Conservation (phyloP, 805 yeast species). For the Groenewaldozyma salmanticensis region DNA sequence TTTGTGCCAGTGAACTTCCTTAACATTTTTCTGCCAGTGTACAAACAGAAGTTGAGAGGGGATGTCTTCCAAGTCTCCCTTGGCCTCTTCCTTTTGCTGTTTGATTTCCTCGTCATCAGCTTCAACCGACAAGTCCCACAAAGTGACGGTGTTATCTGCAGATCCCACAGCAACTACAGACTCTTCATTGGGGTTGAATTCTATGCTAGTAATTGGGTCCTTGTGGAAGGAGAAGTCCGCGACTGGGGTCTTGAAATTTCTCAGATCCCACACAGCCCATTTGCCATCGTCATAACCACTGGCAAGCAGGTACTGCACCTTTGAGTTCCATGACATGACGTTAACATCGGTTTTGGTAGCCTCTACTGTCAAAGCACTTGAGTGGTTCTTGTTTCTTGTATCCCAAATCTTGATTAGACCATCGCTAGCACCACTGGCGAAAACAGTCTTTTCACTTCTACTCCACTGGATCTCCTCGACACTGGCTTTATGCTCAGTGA, state of each 20-base stretch:
- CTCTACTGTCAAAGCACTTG: conserved; percentile 75
- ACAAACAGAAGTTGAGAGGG: conserved; percentile 95
- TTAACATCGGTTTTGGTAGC: conserved; percentile 83
- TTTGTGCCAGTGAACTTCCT: conserved; percentile 96
- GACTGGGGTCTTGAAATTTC: conserved; percentile 81
- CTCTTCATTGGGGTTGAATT: conserved; percentile 92
- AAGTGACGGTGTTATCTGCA: conserved; percentile 91
- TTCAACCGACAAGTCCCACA: conserved; percentile 98
- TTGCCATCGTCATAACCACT: conserved; percentile 96
- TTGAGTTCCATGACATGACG: conserved; percentile 91
- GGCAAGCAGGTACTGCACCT: conserved; percentile 78
- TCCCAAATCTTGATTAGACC: conserved; percentile 95
- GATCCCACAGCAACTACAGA: conserved; percentile 92
- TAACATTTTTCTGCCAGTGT: conserved; percentile 97
- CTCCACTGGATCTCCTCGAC: conserved; percentile 98
- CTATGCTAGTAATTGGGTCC: conserved; percentile 83
- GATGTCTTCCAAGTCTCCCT: conserved; percentile 68
- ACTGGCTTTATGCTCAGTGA: conserved; percentile 36
- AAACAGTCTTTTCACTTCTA: conserved; percentile 81
- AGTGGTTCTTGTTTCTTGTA: conserved; percentile 83
- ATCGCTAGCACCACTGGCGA: conserved; percentile 90
- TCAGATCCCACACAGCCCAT: conserved; percentile 97
- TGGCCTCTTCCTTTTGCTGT: conserved; percentile 67
- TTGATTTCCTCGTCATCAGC: conserved; percentile 97
- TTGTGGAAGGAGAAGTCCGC: conserved; percentile 94